Evolutionary conservation across 129 eudicot genomes (phyloP).

Genomic region (Helianthus annuus): HanXRQr2.0-SUNRISE NC_035439.2:92185417-92185916

Average conservation of each 20-base stretch:
- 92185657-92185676: slow-evolving; percentile 13
- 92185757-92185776: slow-evolving; percentile 4
- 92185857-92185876: no score
- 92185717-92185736: slow-evolving; percentile 40
- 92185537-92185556: slow-evolving; percentile 36
- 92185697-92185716: slow-evolving; percentile 35
- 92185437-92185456: no score
- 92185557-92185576: slow-evolving; percentile 28
- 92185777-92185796: no score
- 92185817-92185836: neutral
- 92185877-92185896: slow-evolving; percentile 7
- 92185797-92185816: no score
- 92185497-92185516: no score
- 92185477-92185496: no score
- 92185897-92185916: slow-evolving; percentile 12
- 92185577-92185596: slow-evolving; percentile 32
- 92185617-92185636: slow-evolving; percentile 45
- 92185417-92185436: no score
- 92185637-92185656: slow-evolving; percentile 39
- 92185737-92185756: slow-evolving; percentile 51
- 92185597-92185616: slow-evolving; percentile 38
- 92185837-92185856: no score
- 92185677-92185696: slow-evolving; percentile 33
- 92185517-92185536: slow-evolving; percentile 33
- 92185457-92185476: no score